Conservation (phyloP, 306 rosid species). For the Acacia crassicarpa region DNA sequence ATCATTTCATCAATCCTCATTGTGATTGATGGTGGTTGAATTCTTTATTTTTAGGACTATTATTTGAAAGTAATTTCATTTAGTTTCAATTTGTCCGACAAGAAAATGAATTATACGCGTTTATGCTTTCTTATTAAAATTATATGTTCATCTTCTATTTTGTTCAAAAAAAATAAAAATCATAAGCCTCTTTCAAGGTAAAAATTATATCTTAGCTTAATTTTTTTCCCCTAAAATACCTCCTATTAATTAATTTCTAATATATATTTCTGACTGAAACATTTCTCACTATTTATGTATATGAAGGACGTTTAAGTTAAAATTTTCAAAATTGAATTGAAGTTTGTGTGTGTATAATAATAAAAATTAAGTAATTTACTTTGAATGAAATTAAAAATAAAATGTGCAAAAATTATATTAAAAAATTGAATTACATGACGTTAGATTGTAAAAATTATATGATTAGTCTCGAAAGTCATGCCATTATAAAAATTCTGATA, state of each 20-base stretch:
- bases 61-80: background rate
- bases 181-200: background rate
- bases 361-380: background rate
- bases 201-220: background rate
- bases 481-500: background rate
- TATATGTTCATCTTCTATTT: background rate
- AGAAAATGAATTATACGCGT: background rate
- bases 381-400: background rate
- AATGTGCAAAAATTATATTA: background rate
- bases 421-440: background rate
- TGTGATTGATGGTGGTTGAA: background rate
- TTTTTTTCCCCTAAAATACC: background rate
- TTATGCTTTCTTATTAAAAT: background rate
- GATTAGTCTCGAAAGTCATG: background rate
- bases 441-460: background rate
- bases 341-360: background rate
- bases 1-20: slow-evolving; percentile 15
- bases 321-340: background rate
- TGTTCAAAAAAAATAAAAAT: no score
- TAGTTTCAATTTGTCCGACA: background rate
- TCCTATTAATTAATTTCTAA: background rate
- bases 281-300: background rate
- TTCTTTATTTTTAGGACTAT: background rate
- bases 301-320: background rate
- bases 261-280: no score